Evolutionary conservation across 306 rosid genomes (phyloP), one percentile per base, ranked within the genome.

Genomic region (Phaseolus lunatus): DNA sequence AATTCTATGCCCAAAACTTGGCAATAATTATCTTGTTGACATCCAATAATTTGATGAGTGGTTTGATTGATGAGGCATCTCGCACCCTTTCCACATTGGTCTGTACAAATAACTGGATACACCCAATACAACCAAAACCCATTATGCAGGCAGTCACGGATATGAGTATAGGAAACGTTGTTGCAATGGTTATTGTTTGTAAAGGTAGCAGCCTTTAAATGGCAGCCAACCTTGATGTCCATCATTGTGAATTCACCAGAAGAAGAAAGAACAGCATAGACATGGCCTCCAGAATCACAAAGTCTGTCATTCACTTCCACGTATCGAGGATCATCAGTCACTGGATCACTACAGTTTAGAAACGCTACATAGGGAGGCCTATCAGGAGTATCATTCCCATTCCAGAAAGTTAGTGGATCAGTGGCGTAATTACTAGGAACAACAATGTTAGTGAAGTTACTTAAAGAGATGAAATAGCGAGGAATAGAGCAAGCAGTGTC

Each of bases 401-500:
- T 2, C 47, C 47, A 10, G 14, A 41, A n/a, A 53, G 5, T 15
- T 5, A 16, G 20, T 0, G 26, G 59, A 53, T 59, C 66, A 9
- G 47, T 2, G 2, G 47, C 12, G 0, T 12, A 9, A 27, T 14
- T 0, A 0, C 3, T 0, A 6, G 26, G 5, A 3, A 9, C 9
- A 23, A 12, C 9, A 56, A 23, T 6, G 19, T 8, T 24, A 14
- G 65, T 7, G 23, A 61, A 29, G 18, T 31, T 29, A 0, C 0
- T 0, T 15, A 0, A 7, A 3, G 0, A 29, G 3, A 52, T 8
- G 24, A 9, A 19, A 52, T 52, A 52, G 58, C 58, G 26, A 19
- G 58, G 58, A 52, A 52, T 52, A 26, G 58, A 19, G 61, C 61
- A 70, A 49, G 9, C 22, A 48, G 50, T 29, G 45, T 29, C 48